Evolutionary conservation across 2,329 filamentous ascomycete species (phyloP).

Genomic region (Phaeoacremonium minimum): DNA sequence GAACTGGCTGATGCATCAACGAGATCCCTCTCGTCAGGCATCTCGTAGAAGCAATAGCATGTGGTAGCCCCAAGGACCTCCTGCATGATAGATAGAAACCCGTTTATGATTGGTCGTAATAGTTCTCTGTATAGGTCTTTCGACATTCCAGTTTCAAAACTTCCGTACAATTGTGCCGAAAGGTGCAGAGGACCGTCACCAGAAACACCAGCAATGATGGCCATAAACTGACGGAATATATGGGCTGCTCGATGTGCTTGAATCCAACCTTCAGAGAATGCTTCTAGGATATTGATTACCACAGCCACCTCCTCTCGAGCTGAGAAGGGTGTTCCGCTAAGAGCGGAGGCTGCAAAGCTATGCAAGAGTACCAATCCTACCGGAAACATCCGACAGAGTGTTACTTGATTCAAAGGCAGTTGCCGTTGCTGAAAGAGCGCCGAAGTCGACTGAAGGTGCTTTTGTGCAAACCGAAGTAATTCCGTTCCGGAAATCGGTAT

Average conservation of each 20-base stretch:
- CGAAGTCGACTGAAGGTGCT: conserved; percentile 35
- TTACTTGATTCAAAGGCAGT: conserved; percentile 36
- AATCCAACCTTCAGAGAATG: conserved; percentile 29
- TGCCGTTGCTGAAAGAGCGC: conserved; percentile 36
- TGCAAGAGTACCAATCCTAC: conserved; percentile 31
- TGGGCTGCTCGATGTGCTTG: conserved; percentile 27
- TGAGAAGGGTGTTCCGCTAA: conserved; percentile 16
- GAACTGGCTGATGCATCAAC: too few species aligned
- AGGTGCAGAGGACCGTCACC: conserved; percentile 8
- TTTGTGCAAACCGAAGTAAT: conserved; percentile 31
- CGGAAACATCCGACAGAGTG: conserved; percentile 32
- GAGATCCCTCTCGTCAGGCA: neutral
- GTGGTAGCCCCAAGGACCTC: neutral
- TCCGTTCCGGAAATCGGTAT: conserved; percentile 23
- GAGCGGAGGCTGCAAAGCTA: conserved; percentile 13
- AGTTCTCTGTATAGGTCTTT: neutral
- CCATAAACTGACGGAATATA: conserved; percentile 25
- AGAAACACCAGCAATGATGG: conserved; percentile 12
- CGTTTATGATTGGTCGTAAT: neutral
- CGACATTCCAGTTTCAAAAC: conserved; percentile 2
- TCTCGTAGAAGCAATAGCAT: neutral
- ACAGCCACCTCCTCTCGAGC: conserved; percentile 28
- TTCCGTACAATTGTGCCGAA: neutral
- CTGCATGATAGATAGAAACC: neutral
- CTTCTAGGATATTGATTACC: conserved; percentile 28